These are phyloP conservation scores for Acacia confusa DNA, from an alignment of 306 rosid genomes.

Conservation along the genomic window DNA sequence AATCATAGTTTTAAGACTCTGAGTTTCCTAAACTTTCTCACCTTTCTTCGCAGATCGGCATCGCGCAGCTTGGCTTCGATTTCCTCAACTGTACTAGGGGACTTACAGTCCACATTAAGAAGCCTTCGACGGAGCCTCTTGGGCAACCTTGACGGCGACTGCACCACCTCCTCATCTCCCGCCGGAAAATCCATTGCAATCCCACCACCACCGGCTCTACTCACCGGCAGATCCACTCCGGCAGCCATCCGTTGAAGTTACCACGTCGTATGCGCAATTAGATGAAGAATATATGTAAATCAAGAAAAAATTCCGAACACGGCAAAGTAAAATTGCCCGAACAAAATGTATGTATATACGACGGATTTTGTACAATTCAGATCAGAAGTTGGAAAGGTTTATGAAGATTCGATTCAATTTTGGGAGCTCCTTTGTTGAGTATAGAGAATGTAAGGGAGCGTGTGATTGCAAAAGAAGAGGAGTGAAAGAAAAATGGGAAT, in stretches of 20 bases:
- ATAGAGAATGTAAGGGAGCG: constrained; percentile 18
- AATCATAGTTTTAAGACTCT: constrained; percentile 11
- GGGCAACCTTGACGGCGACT: constrained; percentile 70
- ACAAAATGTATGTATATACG: background rate
- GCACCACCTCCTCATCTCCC: constrained; percentile 43
- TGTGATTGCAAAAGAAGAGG: background rate
- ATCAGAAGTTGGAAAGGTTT: constrained; percentile 26
- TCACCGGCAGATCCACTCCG: constrained; percentile 54
- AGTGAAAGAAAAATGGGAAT: background rate
- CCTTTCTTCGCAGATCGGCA: constrained; percentile 97
- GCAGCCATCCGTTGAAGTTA: constrained; percentile 43
- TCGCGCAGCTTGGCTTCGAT: constrained; percentile 83
- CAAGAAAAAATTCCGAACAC: background rate
- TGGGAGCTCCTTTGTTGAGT: constrained; percentile 8
- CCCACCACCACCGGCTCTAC: constrained; percentile 32
- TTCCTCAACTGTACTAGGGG: constrained; percentile 75
- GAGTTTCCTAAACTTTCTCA: constrained; percentile 41
- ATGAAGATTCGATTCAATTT: constrained; percentile 38
- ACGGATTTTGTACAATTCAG: constrained; percentile 16
- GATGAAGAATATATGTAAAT: background rate
- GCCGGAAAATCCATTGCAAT: constrained; percentile 54
- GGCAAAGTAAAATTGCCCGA: background rate
- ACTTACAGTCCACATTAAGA: constrained; percentile 57
- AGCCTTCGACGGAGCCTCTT: constrained; percentile 74
- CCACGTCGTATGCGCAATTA: constrained; percentile 22